phyloP scores from a whole-genome alignment of 78 protist species.

The Dictyostelium capitatum region DNA sequence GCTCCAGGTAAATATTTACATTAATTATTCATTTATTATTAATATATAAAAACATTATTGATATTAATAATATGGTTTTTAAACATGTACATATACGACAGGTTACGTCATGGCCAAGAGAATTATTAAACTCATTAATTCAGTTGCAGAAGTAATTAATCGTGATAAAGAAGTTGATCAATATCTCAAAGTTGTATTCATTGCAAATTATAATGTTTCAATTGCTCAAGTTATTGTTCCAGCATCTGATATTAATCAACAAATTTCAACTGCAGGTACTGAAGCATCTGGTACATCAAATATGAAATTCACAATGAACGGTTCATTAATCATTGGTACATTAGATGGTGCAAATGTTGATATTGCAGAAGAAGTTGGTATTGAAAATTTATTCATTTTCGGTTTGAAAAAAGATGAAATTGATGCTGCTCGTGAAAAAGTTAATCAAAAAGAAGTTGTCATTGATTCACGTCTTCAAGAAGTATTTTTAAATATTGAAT shows the following conservation, averaged over 20 bases:
- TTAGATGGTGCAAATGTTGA: conserved; percentile 98
- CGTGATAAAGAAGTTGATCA: conserved; percentile 88
- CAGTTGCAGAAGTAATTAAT: conserved; percentile 96
- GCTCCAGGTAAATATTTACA: too few species aligned
- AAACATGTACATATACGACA: too few species aligned
- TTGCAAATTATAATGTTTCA: conserved; percentile 96
- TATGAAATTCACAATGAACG: conserved; percentile 97
- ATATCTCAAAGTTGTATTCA: conserved; percentile 91
- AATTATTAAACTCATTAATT: conserved; percentile 94
- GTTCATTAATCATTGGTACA: conserved; percentile 94
- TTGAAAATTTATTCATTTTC: conserved; percentile 90
- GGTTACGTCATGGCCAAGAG: conserved; percentile 96
- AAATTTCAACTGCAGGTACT: conserved; percentile 97
- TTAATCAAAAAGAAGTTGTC: conserved; percentile 70
- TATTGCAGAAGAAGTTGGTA: conserved; percentile 92
- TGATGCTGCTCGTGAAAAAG: conserved; percentile 64
- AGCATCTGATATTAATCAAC: conserved; percentile 96
- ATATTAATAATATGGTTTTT: too few species aligned
- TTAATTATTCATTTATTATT: too few species aligned
- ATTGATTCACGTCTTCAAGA: conserved; percentile 78
- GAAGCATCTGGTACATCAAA: conserved; percentile 98
- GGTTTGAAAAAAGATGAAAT: conserved; percentile 85
- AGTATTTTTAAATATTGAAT: conserved; percentile 81
- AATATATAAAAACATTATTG: too few species aligned
- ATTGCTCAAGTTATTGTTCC: conserved; percentile 97